Conservation (phyloP, 805 yeast species). For the Metahyphopichia silvanorum region DNA sequence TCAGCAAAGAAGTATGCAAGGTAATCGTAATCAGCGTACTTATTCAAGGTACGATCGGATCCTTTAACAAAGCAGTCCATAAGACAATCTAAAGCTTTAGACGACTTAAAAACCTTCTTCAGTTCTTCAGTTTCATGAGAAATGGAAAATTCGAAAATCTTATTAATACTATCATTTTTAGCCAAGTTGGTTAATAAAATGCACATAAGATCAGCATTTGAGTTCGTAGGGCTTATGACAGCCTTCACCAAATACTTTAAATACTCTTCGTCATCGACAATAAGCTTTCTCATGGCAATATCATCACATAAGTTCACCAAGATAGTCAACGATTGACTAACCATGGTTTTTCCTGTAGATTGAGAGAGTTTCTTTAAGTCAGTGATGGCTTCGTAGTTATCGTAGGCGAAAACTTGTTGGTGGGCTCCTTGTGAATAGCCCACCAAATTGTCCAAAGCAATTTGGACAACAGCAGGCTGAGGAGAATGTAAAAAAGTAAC, state of each 20-base stretch:
- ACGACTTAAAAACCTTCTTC: slow-evolving; percentile 50
- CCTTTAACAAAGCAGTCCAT: slow-evolving; percentile 91
- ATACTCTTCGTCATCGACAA: slow-evolving; percentile 64
- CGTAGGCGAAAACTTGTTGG: slow-evolving; percentile 62
- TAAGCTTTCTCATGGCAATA: slow-evolving; percentile 53
- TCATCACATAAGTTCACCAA: slow-evolving; percentile 82
- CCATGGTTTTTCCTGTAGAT: slow-evolving; percentile 52
- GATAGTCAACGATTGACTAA: slow-evolving; percentile 70
- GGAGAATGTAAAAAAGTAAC: slow-evolving; percentile 81
- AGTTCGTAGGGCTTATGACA: slow-evolving; percentile 53
- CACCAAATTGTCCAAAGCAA: slow-evolving; percentile 80
- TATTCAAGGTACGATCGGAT: slow-evolving; percentile 65
- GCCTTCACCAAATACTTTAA: slow-evolving; percentile 44
- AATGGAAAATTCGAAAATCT: slow-evolving; percentile 41
- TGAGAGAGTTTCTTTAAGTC: slow-evolving; percentile 64
- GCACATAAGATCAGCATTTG: slow-evolving; percentile 76
- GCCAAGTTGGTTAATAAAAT: slow-evolving; percentile 85
- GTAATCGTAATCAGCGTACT: slow-evolving; percentile 74
- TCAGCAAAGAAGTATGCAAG: slow-evolving; percentile 88
- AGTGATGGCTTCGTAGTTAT: slow-evolving; percentile 65
- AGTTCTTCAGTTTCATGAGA: slow-evolving; percentile 33
- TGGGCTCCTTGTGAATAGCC: slow-evolving; percentile 76
- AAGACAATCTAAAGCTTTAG: slow-evolving; percentile 66
- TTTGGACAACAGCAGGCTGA: slow-evolving; percentile 73
- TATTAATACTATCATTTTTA: slow-evolving; percentile 62